Conservation (phyloP, 1,284 basidiomycete genomes). For the Ganoderma multipileum region DNA sequence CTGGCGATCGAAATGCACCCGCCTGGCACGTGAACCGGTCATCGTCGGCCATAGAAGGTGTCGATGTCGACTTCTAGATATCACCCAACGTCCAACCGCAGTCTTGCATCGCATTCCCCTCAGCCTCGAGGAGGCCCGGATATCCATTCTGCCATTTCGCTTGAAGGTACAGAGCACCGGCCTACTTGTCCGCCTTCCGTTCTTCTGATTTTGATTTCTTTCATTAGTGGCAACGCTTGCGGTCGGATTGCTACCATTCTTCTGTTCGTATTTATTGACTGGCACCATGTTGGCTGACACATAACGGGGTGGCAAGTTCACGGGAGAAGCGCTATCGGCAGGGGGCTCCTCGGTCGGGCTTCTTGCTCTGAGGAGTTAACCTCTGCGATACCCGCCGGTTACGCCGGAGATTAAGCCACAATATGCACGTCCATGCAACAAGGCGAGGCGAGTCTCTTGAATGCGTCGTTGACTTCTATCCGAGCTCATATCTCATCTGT, state of each 20-base stretch:
- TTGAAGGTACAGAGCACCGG: background rate
- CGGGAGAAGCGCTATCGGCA: constrained; percentile 10
- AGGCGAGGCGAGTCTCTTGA: background rate
- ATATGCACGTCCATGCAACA: background rate
- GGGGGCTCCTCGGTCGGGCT: background rate
- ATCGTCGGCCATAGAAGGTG: constrained; percentile 2
- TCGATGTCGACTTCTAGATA: constrained; percentile 4
- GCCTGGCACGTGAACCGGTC: background rate
- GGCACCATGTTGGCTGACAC: background rate
- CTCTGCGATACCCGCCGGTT: background rate
- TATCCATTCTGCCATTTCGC: background rate
- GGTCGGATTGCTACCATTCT: background rate
- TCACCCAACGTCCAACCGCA: background rate
- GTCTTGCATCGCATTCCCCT: background rate
- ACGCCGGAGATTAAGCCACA: background rate
- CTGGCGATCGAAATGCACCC: background rate
- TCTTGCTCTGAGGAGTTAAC: constrained; percentile 4
- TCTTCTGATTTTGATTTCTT: constrained; percentile 8
- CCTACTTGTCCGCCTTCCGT: background rate
- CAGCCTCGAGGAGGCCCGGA: background rate
- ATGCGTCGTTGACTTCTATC: background rate
- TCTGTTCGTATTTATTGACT: background rate
- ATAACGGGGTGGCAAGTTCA: background rate
- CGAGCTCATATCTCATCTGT: background rate
- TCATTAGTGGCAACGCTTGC: background rate